Conservation (phyloP, 1,284 basidiomycete species). For the Irpex sp. region DNA sequence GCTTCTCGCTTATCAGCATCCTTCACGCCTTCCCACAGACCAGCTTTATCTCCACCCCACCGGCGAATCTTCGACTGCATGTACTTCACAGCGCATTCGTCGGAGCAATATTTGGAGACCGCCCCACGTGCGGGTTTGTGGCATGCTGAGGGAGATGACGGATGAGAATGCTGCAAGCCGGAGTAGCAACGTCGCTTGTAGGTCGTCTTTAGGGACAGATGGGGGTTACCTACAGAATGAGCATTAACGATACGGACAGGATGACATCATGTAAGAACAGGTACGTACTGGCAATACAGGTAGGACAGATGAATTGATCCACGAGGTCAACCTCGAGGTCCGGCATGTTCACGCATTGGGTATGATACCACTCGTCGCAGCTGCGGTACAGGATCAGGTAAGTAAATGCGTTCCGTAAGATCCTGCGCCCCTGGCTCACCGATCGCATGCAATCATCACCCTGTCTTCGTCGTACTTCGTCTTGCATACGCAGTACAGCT, state of each 20-base stretch:
- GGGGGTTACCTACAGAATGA: conserved; percentile 49
- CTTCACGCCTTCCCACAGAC: conserved; percentile 40
- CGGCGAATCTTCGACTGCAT: conserved; percentile 59
- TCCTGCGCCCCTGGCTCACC: conserved; percentile 37
- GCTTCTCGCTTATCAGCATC: conserved; percentile 65
- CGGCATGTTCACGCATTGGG: conserved; percentile 72
- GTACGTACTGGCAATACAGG: conserved; percentile 64
- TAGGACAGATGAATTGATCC: conserved; percentile 83
- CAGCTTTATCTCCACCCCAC: conserved; percentile 41
- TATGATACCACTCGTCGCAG: conserved; percentile 90
- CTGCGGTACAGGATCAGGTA: conserved; percentile 32
- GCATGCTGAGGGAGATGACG: conserved; percentile 61
- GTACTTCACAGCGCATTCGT: conserved; percentile 70
- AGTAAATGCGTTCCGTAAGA: not conserved
- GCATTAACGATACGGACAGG: not conserved
- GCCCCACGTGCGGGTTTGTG: conserved; percentile 73
- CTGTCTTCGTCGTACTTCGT: conserved; percentile 78
- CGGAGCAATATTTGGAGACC: conserved; percentile 83
- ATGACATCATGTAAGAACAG: not conserved
- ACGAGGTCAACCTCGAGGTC: conserved; percentile 79
- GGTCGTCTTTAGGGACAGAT: conserved; percentile 61
- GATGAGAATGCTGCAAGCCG: conserved; percentile 58
- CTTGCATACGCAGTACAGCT: conserved; percentile 81
- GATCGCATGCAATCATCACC: conserved; percentile 89
- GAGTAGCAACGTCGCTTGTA: conserved; percentile 74